Base-by-base conservation (phyloP, 2,329 filamentous ascomycete genomes). In the Periconia sp. region DNA sequence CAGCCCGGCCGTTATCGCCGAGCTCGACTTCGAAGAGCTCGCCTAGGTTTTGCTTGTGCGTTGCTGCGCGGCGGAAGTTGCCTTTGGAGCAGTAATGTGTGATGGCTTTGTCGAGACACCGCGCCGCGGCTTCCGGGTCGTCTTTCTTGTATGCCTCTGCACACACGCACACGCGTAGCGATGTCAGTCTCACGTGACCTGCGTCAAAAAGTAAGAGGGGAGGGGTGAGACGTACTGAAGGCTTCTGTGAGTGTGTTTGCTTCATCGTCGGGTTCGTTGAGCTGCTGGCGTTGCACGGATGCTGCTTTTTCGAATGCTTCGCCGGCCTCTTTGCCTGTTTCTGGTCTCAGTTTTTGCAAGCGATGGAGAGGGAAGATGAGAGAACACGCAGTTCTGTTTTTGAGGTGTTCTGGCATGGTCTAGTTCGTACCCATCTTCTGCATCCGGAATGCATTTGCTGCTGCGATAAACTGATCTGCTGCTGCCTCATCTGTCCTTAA, bases 241-340 rank as follows among this genome's bases (percentile, higher is more conserved):
- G 94, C 94, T 74, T 97, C 92, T 67, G 88, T 85, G 56, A 92
- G 80, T 45, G 89, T 88, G 76, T 96, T 95, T 59, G 93, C 92
- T 45, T 92, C 91, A 71, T 97, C 94, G 72, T 96, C 91, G 41
- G 89, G 90, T 70, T 97, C 92, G 71, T 92, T 95, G 47, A 97
- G 83, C 65, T 92, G 87, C 61, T 86, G 82, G 47, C 79, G 84
- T 74, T 96, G 91, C 55, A 97, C 87, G 42, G 83, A 76, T n/a
- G 92, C 93, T 13, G 91, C 91, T 57, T 74, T 87, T 73, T 96
- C 91, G 62, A 96, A 96, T 13, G 91, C 87, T 68, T 89, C 83
- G 19, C 92, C 93, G 14, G 93, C 92, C 77, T 96, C 91, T 71
- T 88, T 86, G 77, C 87, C 91, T 94, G 54, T 17, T 23, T 18